phyloP scores from a whole-genome alignment of 2,329 filamentous ascomycete species.

The Alternaria postmessia region DNA sequence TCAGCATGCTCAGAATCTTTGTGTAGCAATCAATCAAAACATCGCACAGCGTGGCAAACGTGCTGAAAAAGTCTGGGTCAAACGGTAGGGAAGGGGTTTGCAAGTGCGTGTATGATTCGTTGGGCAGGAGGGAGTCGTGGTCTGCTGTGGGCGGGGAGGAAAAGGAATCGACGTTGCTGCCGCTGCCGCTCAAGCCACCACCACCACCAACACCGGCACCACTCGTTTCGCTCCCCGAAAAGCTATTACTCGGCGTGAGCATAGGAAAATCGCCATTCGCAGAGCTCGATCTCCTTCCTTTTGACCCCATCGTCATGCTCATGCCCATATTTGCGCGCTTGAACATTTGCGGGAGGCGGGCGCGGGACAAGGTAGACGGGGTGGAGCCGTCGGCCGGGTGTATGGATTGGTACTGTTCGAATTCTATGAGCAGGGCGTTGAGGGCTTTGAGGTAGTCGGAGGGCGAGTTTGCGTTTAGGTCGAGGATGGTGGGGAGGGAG shows the following conservation, averaged over 20 bases:
- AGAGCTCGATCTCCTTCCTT: slow-evolving; percentile 62
- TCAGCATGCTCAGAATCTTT: slow-evolving; percentile 76
- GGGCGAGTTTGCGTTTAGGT: slow-evolving; percentile 81
- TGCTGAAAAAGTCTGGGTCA: slow-evolving; percentile 96
- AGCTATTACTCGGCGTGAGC: slow-evolving; percentile 27
- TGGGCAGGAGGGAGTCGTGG: slow-evolving; percentile 52
- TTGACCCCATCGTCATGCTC: slow-evolving; percentile 43
- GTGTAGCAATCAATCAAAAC: slow-evolving; percentile 93
- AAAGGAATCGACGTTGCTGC: neutral
- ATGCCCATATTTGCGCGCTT: slow-evolving; percentile 53
- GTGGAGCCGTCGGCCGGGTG: slow-evolving; percentile 79
- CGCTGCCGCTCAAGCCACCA: no score
- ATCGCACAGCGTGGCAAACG: slow-evolving; percentile 94
- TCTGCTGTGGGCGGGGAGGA: slow-evolving; percentile 44
- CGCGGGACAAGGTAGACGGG: slow-evolving; percentile 75
- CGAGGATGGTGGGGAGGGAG: slow-evolving; percentile 87
- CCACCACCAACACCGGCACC: neutral
- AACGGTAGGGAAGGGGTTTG: slow-evolving; percentile 94
- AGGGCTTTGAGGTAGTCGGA: slow-evolving; percentile 87
- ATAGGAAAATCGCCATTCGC: slow-evolving; percentile 59
- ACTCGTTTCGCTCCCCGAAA: slow-evolving; percentile 34
- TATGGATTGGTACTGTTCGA: slow-evolving; percentile 90
- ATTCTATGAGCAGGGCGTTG: slow-evolving; percentile 86
- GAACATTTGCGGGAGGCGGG: slow-evolving; percentile 69
- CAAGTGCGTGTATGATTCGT: slow-evolving; percentile 87